phyloP scores from a whole-genome alignment of 2,329 filamentous ascomycete species.

The Ophiocordyceps camponoti-leonardi region DNA sequence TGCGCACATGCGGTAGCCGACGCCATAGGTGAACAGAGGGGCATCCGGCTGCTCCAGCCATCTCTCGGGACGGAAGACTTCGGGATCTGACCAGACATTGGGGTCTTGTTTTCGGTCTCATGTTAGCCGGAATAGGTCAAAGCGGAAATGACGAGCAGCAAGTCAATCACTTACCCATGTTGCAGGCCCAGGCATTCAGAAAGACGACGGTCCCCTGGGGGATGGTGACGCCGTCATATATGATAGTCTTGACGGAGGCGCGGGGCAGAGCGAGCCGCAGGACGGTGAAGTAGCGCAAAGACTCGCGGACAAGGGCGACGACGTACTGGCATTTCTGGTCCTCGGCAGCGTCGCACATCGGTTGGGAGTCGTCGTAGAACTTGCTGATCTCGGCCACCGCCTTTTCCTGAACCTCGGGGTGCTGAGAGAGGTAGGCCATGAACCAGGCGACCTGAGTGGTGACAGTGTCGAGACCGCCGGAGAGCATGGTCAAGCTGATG shows the following conservation, averaged over 20 bases:
- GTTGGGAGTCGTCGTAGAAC: slow-evolving; percentile 30
- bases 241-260: slow-evolving; percentile 40
- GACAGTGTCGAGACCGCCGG: slow-evolving; percentile 48
- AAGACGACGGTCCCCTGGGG: slow-evolving; percentile 47
- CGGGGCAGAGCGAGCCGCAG: slow-evolving; percentile 44
- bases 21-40: slow-evolving; percentile 46
- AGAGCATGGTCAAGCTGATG: slow-evolving; percentile 52
- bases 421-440: slow-evolving; percentile 38
- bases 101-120: slow-evolving; percentile 26
- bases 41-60: slow-evolving; percentile 32
- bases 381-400: slow-evolving; percentile 38
- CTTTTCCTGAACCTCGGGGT: slow-evolving; percentile 44
- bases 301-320: slow-evolving; percentile 45
- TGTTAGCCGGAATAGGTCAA: not conserved
- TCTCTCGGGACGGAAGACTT: slow-evolving; percentile 7
- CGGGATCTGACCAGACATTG: slow-evolving; percentile 4
- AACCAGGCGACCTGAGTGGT: slow-evolving; percentile 50
- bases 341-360: slow-evolving; percentile 41
- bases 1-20: slow-evolving; percentile 52
- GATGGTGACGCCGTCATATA: slow-evolving; percentile 38
- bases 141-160: not conserved
- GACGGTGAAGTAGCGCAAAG: slow-evolving; percentile 44
- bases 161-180: slow-evolving; percentile 38
- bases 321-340: slow-evolving; percentile 48
- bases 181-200: slow-evolving; percentile 51